A percentile compares a stretch with the other conserved stretches of the same genome.
These are phyloP conservation scores for Glebionis coronaria DNA, from an alignment of 129 eudicot species.

Conservation along the genomic window DNA sequence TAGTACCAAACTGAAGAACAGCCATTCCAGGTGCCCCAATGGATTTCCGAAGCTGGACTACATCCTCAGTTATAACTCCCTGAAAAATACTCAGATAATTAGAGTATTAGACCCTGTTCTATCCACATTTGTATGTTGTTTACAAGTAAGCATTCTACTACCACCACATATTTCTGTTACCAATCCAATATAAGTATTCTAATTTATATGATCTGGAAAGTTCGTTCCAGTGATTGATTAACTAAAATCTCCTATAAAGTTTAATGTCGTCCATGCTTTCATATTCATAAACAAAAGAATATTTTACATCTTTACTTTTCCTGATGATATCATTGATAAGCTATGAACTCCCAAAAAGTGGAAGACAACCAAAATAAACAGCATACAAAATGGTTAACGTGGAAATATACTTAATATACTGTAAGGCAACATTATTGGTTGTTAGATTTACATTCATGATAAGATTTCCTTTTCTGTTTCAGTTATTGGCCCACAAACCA, in stretches of 20 bases:
- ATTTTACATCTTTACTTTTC: not conserved
- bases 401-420: not conserved
- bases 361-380: slow-evolving; percentile 4
- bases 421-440: not conserved
- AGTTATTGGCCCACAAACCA: slow-evolving; percentile 14
- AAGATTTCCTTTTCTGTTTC: slow-evolving; percentile 1
- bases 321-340: not conserved
- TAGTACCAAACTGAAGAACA: slow-evolving; percentile 89
- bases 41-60: slow-evolving; percentile 83
- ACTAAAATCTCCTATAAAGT: slow-evolving; percentile 8
- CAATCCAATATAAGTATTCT: slow-evolving; percentile 10
- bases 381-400: not conserved
- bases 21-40: slow-evolving; percentile 99
- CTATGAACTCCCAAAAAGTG: not conserved
- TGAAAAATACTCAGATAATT: slow-evolving; percentile 13
- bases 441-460: not conserved
- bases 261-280: not conserved
- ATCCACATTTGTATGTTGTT: too few species aligned
- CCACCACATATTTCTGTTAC: slow-evolving; percentile 1
- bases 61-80: slow-evolving; percentile 98
- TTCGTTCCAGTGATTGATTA: not conserved
- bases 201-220: slow-evolving; percentile 1
- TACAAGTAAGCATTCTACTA: slow-evolving; percentile 8
- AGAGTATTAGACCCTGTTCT: not conserved
- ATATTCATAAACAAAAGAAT: not conserved